Conservation (phyloP, 2,329 filamentous ascomycete genomes). For the Aureobasidium leucospermi region DNA sequence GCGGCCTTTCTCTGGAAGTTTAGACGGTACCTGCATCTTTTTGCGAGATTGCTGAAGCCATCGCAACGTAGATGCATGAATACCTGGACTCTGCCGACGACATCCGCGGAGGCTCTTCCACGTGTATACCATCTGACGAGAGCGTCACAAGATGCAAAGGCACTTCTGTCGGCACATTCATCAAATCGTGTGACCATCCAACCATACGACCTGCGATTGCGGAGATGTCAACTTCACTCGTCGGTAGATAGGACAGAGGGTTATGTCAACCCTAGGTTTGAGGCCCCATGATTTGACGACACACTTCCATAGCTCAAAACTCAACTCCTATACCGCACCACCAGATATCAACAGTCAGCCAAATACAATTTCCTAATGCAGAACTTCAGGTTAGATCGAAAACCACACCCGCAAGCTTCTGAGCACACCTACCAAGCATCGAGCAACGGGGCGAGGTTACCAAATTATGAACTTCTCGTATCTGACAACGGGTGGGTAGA, state of each 20-base stretch:
- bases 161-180: no score
- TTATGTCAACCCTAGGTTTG: neutral
- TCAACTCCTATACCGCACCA: neutral
- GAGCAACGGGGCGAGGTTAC: neutral
- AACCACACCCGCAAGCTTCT: neutral
- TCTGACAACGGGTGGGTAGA: neutral
- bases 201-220: no score
- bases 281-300: neutral
- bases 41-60: neutral
- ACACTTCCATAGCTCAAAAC: neutral
- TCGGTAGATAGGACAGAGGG: neutral
- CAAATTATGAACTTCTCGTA: neutral
- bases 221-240: no score
- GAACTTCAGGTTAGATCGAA: neutral
- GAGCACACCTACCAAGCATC: neutral
- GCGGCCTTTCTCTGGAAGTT: neutral
- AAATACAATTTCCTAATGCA: neutral
- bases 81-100: neutral
- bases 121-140: neutral
- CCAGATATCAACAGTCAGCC: neutral
- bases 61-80: neutral
- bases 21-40: neutral
- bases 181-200: no score
- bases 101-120: neutral
- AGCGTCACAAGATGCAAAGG: neutral